Base-by-base conservation (phyloP, 345 rosid species). In the Linum trigynum region DNA sequence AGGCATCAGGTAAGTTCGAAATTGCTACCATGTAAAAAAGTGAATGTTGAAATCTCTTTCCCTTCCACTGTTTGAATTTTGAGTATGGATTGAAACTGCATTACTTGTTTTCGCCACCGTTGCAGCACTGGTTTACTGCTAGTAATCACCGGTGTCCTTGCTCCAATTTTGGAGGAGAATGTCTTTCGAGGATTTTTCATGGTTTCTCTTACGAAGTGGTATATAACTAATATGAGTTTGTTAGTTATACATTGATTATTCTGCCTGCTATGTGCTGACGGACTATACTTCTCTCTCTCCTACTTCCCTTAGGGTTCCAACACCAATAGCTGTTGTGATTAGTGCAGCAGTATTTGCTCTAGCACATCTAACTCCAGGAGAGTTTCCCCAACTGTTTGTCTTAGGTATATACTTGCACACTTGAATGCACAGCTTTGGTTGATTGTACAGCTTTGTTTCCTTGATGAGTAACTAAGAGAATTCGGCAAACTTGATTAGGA, bases 131-230 rank as follows among this genome's bases (percentile, higher is more conserved):
- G 90, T 67, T 88, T 91, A 81, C 80, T 94, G 84, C 71, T 94
- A 65, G 96, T 86, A 43, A 74, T 90, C 70, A 90, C 96, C 6
- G 97, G 97, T 58, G 63, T 90, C 78, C 82, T 90, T 70, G 99
- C 99, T 69, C 99, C 99, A 57, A 58, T 94, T 67, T 90, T 94
- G 41, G 99, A 94, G 77, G 99, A 94, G 80, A 88, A 89, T 4
- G 79, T 94, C 14, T 92, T 94, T 77, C 96, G 99, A 66, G 99
- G 97, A 48, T 94, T 94, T 80, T 82, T 94, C 60, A 84, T 94
- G 99, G 89, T 83, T 61, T 84, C 96, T 59, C 76, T 94, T 59
- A 94, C 99, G 67, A 94, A 88, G 77, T 94, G 99, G 99, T 90
- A 82, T 48, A 35, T 23, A 10, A 39, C 64, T 16, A 61, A 66